A percentile compares a stretch with the other conserved stretches of the same genome.
Evolutionary conservation across 352 stramenopile genomes (phyloP).

Genomic region (Hyaloperonospora arabidopsidis): DNA sequence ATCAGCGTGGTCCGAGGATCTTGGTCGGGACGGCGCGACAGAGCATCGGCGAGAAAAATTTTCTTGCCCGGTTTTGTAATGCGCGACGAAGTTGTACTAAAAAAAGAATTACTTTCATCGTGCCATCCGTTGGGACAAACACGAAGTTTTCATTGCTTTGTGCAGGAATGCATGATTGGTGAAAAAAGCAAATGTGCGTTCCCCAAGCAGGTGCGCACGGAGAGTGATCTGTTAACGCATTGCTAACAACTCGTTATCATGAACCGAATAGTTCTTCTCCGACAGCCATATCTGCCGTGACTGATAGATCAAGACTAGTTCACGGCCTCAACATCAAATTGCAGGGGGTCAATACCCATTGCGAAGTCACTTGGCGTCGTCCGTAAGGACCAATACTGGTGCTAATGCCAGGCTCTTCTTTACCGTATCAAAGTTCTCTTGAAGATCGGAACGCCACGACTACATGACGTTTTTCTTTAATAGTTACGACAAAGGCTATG

Average conservation of each 20-base stretch:
- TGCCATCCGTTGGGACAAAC: neutral
- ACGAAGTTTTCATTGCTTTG: neutral
- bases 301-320: no score
- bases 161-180: neutral
- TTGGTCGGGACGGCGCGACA: conserved; percentile 16
- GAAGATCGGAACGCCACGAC: neutral
- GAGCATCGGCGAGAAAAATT: conserved; percentile 23
- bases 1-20: neutral
- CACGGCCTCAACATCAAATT: no score
- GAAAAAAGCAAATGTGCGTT: neutral
- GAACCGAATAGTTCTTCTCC: neutral
- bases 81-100: conserved; percentile 12
- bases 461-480: neutral
- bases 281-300: neutral
- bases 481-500: neutral
- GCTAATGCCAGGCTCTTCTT: no score
- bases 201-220: neutral
- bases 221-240: neutral
- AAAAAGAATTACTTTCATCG: conserved; percentile 8
- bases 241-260: neutral
- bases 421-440: neutral
- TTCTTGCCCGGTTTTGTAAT: conserved; percentile 10
- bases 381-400: no score
- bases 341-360: no score
- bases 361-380: no score